Percentiles rank a stretch among this genome's conserved stretches.
These are phyloP conservation scores for Xylaria multiplex DNA, from an alignment of 2,329 filamentous ascomycete species.

Conservation along the genomic window DNA sequence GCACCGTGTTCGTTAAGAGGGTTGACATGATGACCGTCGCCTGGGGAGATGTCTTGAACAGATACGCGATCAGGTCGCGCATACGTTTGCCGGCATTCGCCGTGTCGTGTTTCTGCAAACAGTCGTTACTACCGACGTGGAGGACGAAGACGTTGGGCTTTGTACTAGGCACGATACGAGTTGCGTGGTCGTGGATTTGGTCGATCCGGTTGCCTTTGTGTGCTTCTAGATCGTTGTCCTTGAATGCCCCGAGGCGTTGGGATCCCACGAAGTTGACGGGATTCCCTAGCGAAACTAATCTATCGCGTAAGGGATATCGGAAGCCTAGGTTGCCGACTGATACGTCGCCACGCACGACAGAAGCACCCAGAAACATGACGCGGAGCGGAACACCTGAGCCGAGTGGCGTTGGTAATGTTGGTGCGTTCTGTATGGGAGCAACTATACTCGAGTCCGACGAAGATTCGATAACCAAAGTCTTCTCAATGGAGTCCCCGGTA, in stretches of 20 bases:
- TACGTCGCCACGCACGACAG: slow-evolving; percentile 41
- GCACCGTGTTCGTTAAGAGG: slow-evolving; percentile 42
- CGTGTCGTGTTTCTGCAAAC: slow-evolving; percentile 41
- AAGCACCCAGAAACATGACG: slow-evolving; percentile 46
- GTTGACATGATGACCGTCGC: slow-evolving; percentile 45
- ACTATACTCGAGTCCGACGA: not conserved
- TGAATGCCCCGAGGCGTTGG: slow-evolving; percentile 42
- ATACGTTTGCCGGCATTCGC: slow-evolving; percentile 38
- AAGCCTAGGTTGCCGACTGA: slow-evolving; percentile 42
- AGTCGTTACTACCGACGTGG: slow-evolving; percentile 48
- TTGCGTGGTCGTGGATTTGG: slow-evolving; percentile 41
- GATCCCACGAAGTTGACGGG: slow-evolving; percentile 47
- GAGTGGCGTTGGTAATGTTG: slow-evolving; percentile 14
- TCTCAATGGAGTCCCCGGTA: not conserved
- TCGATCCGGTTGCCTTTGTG: slow-evolving; percentile 44
- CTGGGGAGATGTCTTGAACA: slow-evolving; percentile 39
- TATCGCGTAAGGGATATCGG: slow-evolving; percentile 45
- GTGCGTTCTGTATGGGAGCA: not conserved
- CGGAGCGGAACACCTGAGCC: slow-evolving; percentile 39
- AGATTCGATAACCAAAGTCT: not conserved
- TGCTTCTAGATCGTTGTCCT: slow-evolving; percentile 46
- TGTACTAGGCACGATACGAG: slow-evolving; percentile 34
- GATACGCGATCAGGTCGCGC: slow-evolving; percentile 40
- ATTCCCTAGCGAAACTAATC: slow-evolving; percentile 41
- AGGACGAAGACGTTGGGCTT: slow-evolving; percentile 46